Evolutionary conservation across 371 early-diverging fungal genomes (phyloP).

Genomic region (Mortierella sp.): DNA sequence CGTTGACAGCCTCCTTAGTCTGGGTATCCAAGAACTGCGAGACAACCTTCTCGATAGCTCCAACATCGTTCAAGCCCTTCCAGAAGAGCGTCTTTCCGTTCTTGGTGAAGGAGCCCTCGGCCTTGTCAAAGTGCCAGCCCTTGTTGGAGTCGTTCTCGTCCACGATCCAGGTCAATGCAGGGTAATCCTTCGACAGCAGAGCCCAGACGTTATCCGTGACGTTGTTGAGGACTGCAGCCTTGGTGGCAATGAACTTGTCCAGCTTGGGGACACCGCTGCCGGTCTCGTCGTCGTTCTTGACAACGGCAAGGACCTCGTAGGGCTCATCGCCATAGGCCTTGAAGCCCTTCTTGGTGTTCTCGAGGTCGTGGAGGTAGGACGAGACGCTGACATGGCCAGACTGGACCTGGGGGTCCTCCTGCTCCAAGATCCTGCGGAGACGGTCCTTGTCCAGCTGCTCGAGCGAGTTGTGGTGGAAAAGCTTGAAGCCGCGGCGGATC

Average conservation of each 20-base stretch:
- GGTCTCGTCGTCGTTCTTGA: slow-evolving; percentile 64
- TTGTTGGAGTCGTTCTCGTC: slow-evolving; percentile 68
- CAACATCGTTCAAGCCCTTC: slow-evolving; percentile 88
- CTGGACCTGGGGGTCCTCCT: slow-evolving; percentile 78
- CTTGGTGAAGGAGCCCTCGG: slow-evolving; percentile 86
- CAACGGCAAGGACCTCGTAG: slow-evolving; percentile 90
- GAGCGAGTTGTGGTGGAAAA: slow-evolving; percentile 78
- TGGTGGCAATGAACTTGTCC: slow-evolving; percentile 86
- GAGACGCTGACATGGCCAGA: slow-evolving; percentile 81
- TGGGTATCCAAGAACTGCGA: slow-evolving; percentile 46
- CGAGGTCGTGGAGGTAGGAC: slow-evolving; percentile 76
- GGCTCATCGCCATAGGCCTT: slow-evolving; percentile 88
- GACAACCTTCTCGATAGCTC: slow-evolving; percentile 75
- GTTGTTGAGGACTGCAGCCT: slow-evolving; percentile 85
- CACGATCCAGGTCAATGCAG: slow-evolving; percentile 79
- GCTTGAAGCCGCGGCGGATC: slow-evolving; percentile 93
- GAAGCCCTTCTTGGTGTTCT: slow-evolving; percentile 64
- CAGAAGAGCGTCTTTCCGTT: slow-evolving; percentile 89
- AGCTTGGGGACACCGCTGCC: slow-evolving; percentile 70
- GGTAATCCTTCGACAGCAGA: slow-evolving; percentile 80
- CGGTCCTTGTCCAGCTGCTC: slow-evolving; percentile 85
- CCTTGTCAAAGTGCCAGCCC: slow-evolving; percentile 94
- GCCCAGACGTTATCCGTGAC: slow-evolving; percentile 94
- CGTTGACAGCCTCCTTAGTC: slow-evolving; percentile 43
- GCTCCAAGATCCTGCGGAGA: slow-evolving; percentile 84